Conservation (phyloP, 495 filamentous ascomycete species). For the Aspergillus carlsbadensis region DNA sequence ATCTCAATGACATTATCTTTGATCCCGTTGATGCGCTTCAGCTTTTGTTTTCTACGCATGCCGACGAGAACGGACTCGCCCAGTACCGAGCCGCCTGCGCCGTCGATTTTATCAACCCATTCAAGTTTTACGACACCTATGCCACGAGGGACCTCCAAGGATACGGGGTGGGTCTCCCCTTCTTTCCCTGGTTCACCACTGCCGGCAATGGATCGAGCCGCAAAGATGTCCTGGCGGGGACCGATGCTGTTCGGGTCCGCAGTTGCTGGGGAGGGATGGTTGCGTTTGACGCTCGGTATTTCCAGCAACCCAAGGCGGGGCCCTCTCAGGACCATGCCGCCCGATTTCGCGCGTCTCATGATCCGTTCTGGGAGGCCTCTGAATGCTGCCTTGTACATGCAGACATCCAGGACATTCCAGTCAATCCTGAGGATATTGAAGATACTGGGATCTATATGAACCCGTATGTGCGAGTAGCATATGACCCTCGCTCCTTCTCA, state of each 20-base stretch:
- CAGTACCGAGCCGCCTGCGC: slow-evolving; percentile 79
- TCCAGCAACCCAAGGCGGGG: slow-evolving; percentile 35
- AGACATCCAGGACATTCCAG: slow-evolving; percentile 54
- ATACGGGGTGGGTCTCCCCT: slow-evolving; percentile 65
- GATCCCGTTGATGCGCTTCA: slow-evolving; percentile 67
- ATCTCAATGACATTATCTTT: slow-evolving; percentile 76
- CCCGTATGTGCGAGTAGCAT: slow-evolving; percentile 69
- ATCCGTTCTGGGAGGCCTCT: slow-evolving; percentile 71
- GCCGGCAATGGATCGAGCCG: slow-evolving; percentile 57
- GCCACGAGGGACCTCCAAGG: slow-evolving; percentile 75
- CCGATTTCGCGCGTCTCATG: slow-evolving; percentile 64
- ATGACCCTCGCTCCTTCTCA: slow-evolving; percentile 50
- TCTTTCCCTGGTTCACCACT: slow-evolving; percentile 72
- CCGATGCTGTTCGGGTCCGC: slow-evolving; percentile 68
- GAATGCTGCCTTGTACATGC: slow-evolving; percentile 80
- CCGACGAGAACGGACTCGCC: slow-evolving; percentile 51
- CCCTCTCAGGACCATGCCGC: slow-evolving; percentile 38
- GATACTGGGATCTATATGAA: slow-evolving; percentile 68
- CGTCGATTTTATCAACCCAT: slow-evolving; percentile 70
- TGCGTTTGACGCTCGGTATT: slow-evolving; percentile 69
- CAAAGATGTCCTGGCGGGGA: slow-evolving; percentile 57
- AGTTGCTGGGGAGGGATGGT: slow-evolving; percentile 85
- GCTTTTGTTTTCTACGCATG: slow-evolving; percentile 75
- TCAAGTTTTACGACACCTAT: slow-evolving; percentile 83
- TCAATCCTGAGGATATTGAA: slow-evolving; percentile 34